These are phyloP conservation scores for Aethionema arabicum DNA, from an alignment of 345 rosid species.

Conservation along the genomic window DNA sequence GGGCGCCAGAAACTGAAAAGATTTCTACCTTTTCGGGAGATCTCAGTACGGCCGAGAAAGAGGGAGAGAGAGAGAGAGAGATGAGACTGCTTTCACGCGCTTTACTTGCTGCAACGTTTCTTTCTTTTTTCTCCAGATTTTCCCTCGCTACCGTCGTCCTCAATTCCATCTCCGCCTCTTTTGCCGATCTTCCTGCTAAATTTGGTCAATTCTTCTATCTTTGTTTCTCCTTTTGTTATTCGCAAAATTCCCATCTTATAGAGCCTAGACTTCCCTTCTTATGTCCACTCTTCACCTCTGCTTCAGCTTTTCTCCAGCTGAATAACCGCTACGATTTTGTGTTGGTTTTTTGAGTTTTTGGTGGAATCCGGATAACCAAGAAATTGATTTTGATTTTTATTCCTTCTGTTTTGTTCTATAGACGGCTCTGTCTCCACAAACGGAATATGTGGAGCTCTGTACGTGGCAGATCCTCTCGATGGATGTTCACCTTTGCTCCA, in stretches of 20 bases:
- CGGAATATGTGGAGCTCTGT: conserved; percentile 62
- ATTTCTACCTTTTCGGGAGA: not conserved
- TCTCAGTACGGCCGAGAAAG: too few relatives aligned
- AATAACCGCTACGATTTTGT: too few relatives aligned
- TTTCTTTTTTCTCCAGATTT: conserved; percentile 29
- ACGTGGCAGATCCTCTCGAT: conserved; percentile 55
- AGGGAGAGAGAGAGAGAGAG: not conserved
- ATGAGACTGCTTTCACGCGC: conserved; percentile 32
- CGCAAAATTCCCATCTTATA: not conserved
- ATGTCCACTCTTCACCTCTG: not conserved
- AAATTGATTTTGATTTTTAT: not conserved
- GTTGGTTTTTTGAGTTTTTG: too few relatives aligned
- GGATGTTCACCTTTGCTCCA: conserved; percentile 53
- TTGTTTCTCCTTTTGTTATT: not conserved
- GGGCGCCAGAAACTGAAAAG: conserved; percentile 23
- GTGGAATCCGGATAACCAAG: too few relatives aligned
- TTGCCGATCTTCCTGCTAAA: conserved; percentile 73
- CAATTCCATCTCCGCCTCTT: conserved; percentile 49
- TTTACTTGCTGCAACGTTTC: conserved; percentile 18
- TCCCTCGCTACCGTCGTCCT: conserved; percentile 49
- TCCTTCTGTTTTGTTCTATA: conserved; percentile 12
- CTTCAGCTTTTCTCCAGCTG: not conserved
- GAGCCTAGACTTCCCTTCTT: not conserved
- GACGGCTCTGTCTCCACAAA: conserved; percentile 42
- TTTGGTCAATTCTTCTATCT: conserved; percentile 45